Evolutionary conservation across 371 early-diverging fungal species (phyloP).

Genomic region (Mortierella sp.): DNA sequence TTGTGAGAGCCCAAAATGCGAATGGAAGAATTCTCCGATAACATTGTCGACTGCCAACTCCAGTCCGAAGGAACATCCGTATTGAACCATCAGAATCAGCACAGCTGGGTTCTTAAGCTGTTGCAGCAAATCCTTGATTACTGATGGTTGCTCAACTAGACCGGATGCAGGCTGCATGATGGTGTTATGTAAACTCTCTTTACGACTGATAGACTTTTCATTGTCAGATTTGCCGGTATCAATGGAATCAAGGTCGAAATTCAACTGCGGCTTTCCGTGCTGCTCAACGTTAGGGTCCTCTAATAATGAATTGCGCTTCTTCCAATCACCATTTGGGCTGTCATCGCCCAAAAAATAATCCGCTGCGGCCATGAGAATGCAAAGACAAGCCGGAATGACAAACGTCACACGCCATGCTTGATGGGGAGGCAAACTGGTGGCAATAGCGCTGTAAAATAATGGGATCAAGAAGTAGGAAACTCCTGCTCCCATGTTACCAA

Average conservation of each 20-base stretch:
- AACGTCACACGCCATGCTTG: slow-evolving; percentile 60
- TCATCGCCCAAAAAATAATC: slow-evolving; percentile 59
- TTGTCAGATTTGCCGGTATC: slow-evolving; percentile 2
- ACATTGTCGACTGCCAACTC: slow-evolving; percentile 72
- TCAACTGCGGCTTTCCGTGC: slow-evolving; percentile 17
- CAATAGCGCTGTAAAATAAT: slow-evolving; percentile 58
- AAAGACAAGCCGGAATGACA: slow-evolving; percentile 61
- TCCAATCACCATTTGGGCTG: slow-evolving; percentile 58
- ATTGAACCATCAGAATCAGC: slow-evolving; percentile 61
- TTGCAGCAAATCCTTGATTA: slow-evolving; percentile 9
- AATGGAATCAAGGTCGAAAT: slow-evolving; percentile 12
- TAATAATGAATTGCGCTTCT: neutral
- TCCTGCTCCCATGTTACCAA: slow-evolving; percentile 78
- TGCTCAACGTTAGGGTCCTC: slow-evolving; percentile 20
- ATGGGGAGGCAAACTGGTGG: slow-evolving; percentile 15
- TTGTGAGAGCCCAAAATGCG: slow-evolving; percentile 55
- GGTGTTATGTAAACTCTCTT: slow-evolving; percentile 5
- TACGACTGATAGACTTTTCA: slow-evolving; percentile 3
- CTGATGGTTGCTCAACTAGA: slow-evolving; percentile 6
- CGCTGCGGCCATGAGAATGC: slow-evolving; percentile 55
- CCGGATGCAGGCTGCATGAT: neutral
- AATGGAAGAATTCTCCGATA: slow-evolving; percentile 59
- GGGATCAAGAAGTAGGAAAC: slow-evolving; percentile 69
- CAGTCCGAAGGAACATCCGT: slow-evolving; percentile 74
- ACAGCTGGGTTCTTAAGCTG: slow-evolving; percentile 55